Evolutionary conservation across 257 asterid genomes (phyloP), one percentile per base, ranked within the genome.

Genomic region (Fraxinus americana): DNA sequence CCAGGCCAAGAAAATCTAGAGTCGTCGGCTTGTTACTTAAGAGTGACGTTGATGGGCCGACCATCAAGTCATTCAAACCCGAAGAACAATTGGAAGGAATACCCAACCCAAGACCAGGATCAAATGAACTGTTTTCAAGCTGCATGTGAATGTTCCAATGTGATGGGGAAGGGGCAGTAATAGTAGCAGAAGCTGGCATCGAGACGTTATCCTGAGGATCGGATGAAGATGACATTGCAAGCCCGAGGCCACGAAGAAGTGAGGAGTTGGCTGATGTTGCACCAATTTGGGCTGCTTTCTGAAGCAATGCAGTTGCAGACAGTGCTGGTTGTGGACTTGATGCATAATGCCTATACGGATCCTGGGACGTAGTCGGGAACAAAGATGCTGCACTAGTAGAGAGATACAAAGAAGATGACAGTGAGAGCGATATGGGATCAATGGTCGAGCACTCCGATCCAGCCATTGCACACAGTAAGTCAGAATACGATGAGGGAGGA

Each of bases 221-320:
- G 2, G 91, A 54, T 0, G 91, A 76, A 4, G 79, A 43, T 0
- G 90, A 82, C 71, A 86, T 77, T 0, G 93, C 78, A 81, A 89
- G 69, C 21, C 97, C 94, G 0, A 92, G 90, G 50, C 97, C 93
- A 2, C 87, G 93, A 21, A 94, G 96, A 77, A 92, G 88, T 0
- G 93, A 92, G 29, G 91, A 79, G 80, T 85, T 85, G 4, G 98
- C 90, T 0, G 96, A 82, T 0, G 91, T 81, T 3, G 96, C 77
- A 0, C 97, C 97, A 83, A 94, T 88, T 74, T 92, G 94, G 14
- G 98, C 98, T 0, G 98, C 98, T 65, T 91, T 94, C 73, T 91
- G 98, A 45, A 94, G 97, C 79, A 94, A 80, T 12, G 98, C 98
- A 0, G 98, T 94, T 3, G 98, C 98, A 34, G 36, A 34, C 36